These are phyloP conservation scores for Arxiozyma heterogenica DNA, from an alignment of 1,139 yeast genomes.

Conservation along the genomic window DNA sequence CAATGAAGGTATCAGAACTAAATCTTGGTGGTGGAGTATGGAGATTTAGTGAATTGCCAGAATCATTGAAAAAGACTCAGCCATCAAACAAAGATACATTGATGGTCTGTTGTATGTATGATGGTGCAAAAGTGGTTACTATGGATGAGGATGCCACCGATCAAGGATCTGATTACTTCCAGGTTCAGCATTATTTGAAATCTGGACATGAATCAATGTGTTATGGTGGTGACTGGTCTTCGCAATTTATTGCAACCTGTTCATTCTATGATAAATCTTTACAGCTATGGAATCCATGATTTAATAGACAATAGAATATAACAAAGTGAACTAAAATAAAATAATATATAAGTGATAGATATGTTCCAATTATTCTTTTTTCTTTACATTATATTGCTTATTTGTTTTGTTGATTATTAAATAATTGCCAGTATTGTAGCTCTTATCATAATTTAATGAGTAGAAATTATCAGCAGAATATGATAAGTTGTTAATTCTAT, in stretches of 20 bases:
- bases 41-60: conserved; percentile 66
- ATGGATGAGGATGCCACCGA: conserved; percentile 22
- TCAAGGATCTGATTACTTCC: conserved; percentile 23
- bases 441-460: too few species aligned
- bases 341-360: too few species aligned
- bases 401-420: too few species aligned
- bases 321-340: too few species aligned
- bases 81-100: conserved; percentile 33
- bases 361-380: too few species aligned
- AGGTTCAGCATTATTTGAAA: conserved; percentile 43
- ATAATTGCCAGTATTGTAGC: too few species aligned
- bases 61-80: conserved; percentile 25
- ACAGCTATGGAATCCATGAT: conserved; percentile 49
- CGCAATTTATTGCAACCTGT: conserved; percentile 58
- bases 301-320: too few species aligned
- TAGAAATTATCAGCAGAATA: too few species aligned
- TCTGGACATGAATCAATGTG: conserved; percentile 85
- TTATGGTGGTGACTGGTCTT: conserved; percentile 87
- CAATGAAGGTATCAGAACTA: conserved; percentile 28
- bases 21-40: conserved; percentile 92
- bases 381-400: too few species aligned
- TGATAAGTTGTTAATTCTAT: too few species aligned
- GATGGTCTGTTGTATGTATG: conserved; percentile 87
- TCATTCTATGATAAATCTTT: conserved; percentile 83
- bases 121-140: conserved; percentile 68